These are phyloP conservation scores for Azolla pinnata DNA, from an alignment of 75 land plant species.

Conservation along the genomic window DNA sequence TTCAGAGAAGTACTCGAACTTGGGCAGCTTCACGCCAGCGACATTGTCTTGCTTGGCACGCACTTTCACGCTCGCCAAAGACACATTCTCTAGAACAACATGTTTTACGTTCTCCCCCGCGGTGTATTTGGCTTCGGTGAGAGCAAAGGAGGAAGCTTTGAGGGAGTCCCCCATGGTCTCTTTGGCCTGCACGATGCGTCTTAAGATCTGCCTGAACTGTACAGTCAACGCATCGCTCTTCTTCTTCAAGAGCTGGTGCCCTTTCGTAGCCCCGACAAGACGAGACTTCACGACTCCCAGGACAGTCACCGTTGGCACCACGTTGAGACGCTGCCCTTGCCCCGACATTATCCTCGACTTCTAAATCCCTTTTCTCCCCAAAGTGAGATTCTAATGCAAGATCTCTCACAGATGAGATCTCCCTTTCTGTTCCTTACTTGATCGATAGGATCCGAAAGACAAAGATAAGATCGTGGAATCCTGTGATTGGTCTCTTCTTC, in stretches of 20 bases:
- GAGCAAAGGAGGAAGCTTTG: conserved; percentile 65
- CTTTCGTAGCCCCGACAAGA: conserved; percentile 82
- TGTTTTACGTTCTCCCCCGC: conserved; percentile 85
- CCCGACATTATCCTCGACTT: too few relatives aligned
- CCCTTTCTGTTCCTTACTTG: too few relatives aligned
- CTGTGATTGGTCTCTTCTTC: too few relatives aligned
- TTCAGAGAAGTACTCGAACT: conserved; percentile 69
- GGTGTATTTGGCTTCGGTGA: conserved; percentile 76
- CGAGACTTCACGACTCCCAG: conserved; percentile 83
- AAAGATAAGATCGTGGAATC: too few relatives aligned
- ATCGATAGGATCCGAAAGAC: too few relatives aligned
- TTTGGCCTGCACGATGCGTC: conserved; percentile 78
- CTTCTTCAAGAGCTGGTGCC: conserved; percentile 88
- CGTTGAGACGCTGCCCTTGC: conserved; percentile 66
- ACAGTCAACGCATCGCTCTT: conserved; percentile 91
- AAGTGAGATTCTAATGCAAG: too few relatives aligned
- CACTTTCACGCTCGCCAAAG: conserved; percentile 56
- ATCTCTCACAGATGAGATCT: too few relatives aligned
- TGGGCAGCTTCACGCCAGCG: conserved; percentile 86
- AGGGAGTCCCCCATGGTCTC: conserved; percentile 89
- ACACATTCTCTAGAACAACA: conserved; percentile 64
- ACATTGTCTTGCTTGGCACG: conserved; percentile 75
- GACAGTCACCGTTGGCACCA: conserved; percentile 84
- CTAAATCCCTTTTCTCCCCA: too few relatives aligned
- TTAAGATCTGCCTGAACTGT: conserved; percentile 79